These are phyloP conservation scores for Ascochyta rabiei DNA, from an alignment of 2,329 filamentous ascomycete genomes.

Conservation along the genomic window DNA sequence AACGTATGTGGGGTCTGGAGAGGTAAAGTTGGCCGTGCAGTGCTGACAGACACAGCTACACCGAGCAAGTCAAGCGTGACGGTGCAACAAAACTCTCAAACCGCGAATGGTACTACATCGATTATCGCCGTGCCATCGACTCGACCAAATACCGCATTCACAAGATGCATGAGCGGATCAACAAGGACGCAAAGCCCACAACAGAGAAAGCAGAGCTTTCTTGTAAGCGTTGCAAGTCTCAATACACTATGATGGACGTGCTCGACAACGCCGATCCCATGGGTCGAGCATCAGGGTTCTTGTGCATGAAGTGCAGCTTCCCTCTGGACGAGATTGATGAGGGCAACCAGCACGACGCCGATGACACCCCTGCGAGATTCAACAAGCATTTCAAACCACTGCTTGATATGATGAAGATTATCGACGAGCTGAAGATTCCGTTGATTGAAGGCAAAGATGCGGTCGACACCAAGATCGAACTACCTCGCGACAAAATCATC, in stretches of 20 bases:
- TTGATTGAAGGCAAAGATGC: constrained; percentile 75
- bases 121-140: constrained; percentile 92
- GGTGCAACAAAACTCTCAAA: constrained; percentile 82
- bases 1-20: constrained; percentile 62
- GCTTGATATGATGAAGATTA: constrained; percentile 74
- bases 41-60: constrained; percentile 59
- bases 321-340: constrained; percentile 55
- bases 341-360: constrained; percentile 36
- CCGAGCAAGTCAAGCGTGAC: constrained; percentile 77
- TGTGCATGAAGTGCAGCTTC: constrained; percentile 78
- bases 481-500: constrained; percentile 68
- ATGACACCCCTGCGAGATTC: constrained; percentile 56
- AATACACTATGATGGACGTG: constrained; percentile 91
- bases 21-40: constrained; percentile 1
- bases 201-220: constrained; percentile 89
- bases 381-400: constrained; percentile 83
- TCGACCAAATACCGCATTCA: constrained; percentile 95
- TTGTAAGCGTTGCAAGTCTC: constrained; percentile 78
- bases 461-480: constrained; percentile 65
- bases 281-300: constrained; percentile 66
- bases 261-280: constrained; percentile 72
- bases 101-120: constrained; percentile 95
- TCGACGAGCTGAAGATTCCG: constrained; percentile 76
- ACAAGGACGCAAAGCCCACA: constrained; percentile 78
- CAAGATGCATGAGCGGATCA: constrained; percentile 85